Evolutionary conservation across 1,284 basidiomycete genomes (phyloP), one percentile per base, ranked within the genome.

Genomic region (Dichomitus squalens): DNA sequence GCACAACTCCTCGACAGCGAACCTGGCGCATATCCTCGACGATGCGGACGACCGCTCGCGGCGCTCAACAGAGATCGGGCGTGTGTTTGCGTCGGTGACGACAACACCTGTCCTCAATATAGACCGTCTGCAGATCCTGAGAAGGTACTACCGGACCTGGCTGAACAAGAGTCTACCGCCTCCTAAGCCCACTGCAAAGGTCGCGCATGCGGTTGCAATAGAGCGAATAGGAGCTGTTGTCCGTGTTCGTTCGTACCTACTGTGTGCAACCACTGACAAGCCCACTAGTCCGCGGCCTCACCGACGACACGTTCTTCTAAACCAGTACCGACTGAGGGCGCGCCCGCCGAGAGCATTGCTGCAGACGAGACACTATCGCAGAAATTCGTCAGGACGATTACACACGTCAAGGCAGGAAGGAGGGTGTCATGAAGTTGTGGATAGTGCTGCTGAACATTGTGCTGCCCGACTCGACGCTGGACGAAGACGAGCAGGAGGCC

Each of bases 61-160:
- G 77, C 74, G 21, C 70, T 98, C 20, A 96, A 92, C 74, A 95
- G 85, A 88, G 40, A 78, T 89, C 25, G 87, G 92, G 0, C 83
- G 93, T 92, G 8, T 21, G 68, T 93, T 92, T 8, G 20, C 68
- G 53, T 12, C 29, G 29, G 7, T 31, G 8, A 27, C 7, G 18
- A 16, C 29, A 7, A 5, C 12, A 9, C 27, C 3, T 8, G 2
- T 43, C 38, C n/a, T 33, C 8, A 9, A 9, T 52, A n/a, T 23
- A 18, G 21, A 3, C 14, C 33, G 21, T 44, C 57, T 18, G 12
- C 58, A 93, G 91, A 83, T 95, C 49, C 67, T 95, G 40, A 88
- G 85, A 66, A 82, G 94, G 56, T 95, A 92, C n/a, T n/a, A n/a
- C 69, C 83, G 76, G 55, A 83, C 79, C 29, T 95, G 92, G 88